Evolutionary conservation across 352 stramenopile genomes (phyloP), one percentile per base, ranked within the genome.

Genomic region (Phytophthora sojae): DNA sequence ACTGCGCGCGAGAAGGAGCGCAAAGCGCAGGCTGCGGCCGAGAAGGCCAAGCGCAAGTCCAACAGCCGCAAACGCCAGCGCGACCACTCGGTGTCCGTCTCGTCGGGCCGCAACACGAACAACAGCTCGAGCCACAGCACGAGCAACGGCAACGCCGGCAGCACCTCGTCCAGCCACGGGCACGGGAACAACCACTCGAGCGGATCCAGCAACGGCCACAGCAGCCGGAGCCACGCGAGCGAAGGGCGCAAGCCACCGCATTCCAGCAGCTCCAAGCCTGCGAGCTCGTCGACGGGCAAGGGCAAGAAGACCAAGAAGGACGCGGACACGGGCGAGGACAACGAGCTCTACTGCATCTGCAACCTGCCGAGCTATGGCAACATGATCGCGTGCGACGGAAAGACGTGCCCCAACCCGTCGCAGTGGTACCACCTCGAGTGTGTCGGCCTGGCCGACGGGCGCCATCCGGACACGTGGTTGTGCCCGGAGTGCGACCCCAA

Each of bases 391-490:
- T 96, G 89, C 67, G 89, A 96, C 70, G 86, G 86, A 74, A 94
- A 96, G 61, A 92, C 93, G 61, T 96, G 89, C 51, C 88, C 85
- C 15, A 95, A 94, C 70, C 88, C 88, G 71, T 93, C 85, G 67
- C 86, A 96, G 71, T 96, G 89, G 89, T 96, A 96, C 76, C 89
- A 96, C 65, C 72, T 95, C 54, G 86, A 94, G 75, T 96, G 89
- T 67, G 88, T 96, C 14, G 89, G 88, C 19, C 85, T 96, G 47
- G 88, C 84, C 21, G 86, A 95, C 52, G 87, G 89, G 2, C 84
- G 86, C 29, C 89, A 95, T 56, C 89, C 89, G 12, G 86, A 96
- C 73, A 95, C 86, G 73, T 96, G 89, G 89, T 79, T 96, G 39
- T 96, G 89, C 51, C 89, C 89, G 12, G 87, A 95, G 73, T 96